phyloP scores from a whole-genome alignment of 495 filamentous ascomycete genomes.

The Podospora bellae-mahoneyi region DNA sequence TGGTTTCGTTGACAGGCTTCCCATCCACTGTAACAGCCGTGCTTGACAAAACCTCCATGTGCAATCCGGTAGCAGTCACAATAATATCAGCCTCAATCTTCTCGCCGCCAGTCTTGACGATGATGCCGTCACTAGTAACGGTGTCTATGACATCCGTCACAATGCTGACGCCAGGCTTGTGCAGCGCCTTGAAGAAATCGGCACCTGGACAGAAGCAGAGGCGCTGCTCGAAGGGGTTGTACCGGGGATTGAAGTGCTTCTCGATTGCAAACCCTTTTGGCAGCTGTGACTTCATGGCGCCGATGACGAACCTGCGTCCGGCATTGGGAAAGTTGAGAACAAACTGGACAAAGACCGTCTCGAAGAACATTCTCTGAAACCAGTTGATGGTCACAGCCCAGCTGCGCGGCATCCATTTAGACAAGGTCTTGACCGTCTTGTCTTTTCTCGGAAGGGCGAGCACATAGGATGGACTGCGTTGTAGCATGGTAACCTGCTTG shows the following conservation, averaged over 20 bases:
- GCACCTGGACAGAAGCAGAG: constrained; percentile 67
- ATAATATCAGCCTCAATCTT: constrained; percentile 65
- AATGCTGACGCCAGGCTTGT: constrained; percentile 55
- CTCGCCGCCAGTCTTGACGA: constrained; percentile 58
- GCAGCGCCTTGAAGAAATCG: constrained; percentile 67
- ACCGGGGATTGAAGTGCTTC: constrained; percentile 68
- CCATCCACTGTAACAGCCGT: constrained; percentile 54
- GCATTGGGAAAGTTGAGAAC: constrained; percentile 48
- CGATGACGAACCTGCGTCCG: constrained; percentile 46
- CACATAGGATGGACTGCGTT: constrained; percentile 58
- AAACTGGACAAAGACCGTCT: constrained; percentile 32
- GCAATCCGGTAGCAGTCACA: constrained; percentile 70
- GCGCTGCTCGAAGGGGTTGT: constrained; percentile 72
- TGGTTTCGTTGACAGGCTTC: constrained; percentile 46
- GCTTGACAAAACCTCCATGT: constrained; percentile 52
- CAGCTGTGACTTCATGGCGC: constrained; percentile 46
- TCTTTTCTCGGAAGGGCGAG: constrained; percentile 47
- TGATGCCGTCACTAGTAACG: constrained; percentile 58
- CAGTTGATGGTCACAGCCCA: constrained; percentile 34
- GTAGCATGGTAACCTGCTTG: constrained; percentile 53
- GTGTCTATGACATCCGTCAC: constrained; percentile 65
- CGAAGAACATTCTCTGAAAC: constrained; percentile 32
- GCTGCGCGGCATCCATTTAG: constrained; percentile 42
- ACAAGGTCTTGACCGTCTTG: constrained; percentile 22
- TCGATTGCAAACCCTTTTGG: constrained; percentile 54